phyloP scores from a whole-genome alignment of 805 yeast genomes.

The Kuraishia capsulata region DNA sequence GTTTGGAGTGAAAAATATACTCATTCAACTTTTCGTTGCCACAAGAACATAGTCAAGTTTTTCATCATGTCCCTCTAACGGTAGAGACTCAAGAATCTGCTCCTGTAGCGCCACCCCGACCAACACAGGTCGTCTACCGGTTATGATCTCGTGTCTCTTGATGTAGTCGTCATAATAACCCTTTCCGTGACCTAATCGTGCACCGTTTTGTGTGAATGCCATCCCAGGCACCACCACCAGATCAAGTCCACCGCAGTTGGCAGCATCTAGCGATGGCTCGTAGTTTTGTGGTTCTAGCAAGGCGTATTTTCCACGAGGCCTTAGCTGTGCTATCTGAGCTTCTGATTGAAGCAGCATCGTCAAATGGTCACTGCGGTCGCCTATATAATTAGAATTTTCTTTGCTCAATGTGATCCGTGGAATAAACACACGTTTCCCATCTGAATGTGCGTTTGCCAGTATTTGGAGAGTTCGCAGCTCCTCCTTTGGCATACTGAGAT shows the following conservation, averaged over 20 bases:
- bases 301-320: slow-evolving; percentile 61
- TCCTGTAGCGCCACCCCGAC: slow-evolving; percentile 60
- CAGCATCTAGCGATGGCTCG: slow-evolving; percentile 9
- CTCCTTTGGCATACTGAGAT: slow-evolving; percentile 74
- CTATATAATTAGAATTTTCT: slow-evolving; percentile 19
- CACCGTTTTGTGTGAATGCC: slow-evolving; percentile 45
- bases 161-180: slow-evolving; percentile 85
- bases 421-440: slow-evolving; percentile 42
- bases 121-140: slow-evolving; percentile 26
- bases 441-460: slow-evolving; percentile 40
- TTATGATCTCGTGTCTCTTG: slow-evolving; percentile 32
- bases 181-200: slow-evolving; percentile 83
- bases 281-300: slow-evolving; percentile 53
- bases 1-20: slow-evolving; percentile 10
- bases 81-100: slow-evolving; percentile 47
- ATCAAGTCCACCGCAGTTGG: slow-evolving; percentile 34
- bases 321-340: slow-evolving; percentile 31
- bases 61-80: slow-evolving; percentile 59
- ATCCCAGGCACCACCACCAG: slow-evolving; percentile 79
- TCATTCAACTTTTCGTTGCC: slow-evolving; percentile 18
- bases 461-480: slow-evolving; percentile 59
- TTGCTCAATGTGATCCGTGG: slow-evolving; percentile 33
- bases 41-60: slow-evolving; percentile 44
- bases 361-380: slow-evolving; percentile 2
- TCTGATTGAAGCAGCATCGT: slow-evolving; percentile 40